A percentile compares a stretch with the other conserved stretches of the same genome.
These are phyloP conservation scores for Penicillium verhagenii DNA, from an alignment of 495 filamentous ascomycete species.

Conservation along the genomic window DNA sequence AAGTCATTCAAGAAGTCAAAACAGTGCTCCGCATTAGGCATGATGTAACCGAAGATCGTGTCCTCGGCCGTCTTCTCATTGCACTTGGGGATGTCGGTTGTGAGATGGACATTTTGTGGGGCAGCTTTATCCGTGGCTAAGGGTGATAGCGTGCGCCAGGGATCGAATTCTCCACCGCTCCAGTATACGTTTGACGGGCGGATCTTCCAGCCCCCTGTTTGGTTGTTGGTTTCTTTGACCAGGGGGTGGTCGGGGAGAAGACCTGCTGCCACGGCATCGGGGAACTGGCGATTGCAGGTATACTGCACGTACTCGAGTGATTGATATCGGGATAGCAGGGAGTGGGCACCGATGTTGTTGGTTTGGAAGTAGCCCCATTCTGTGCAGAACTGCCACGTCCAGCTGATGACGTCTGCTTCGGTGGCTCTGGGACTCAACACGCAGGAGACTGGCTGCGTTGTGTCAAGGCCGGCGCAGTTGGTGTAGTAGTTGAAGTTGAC, in stretches of 20 bases:
- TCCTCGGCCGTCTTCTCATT: slow-evolving; percentile 34
- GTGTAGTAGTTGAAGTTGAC: slow-evolving; percentile 44
- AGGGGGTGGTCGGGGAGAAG: slow-evolving; percentile 44
- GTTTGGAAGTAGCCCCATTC: slow-evolving; percentile 58
- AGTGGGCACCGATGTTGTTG: slow-evolving; percentile 49
- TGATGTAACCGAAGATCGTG: slow-evolving; percentile 52
- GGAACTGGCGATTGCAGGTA: slow-evolving; percentile 54
- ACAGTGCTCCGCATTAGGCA: slow-evolving; percentile 49
- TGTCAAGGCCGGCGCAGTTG: slow-evolving; percentile 41
- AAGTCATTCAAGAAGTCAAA: slow-evolving; percentile 46
- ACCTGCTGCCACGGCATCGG: slow-evolving; percentile 42
- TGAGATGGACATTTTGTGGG: slow-evolving; percentile 35
- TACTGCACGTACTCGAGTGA: slow-evolving; percentile 50
- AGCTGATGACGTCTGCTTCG: slow-evolving; percentile 44
- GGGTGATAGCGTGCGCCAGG: slow-evolving; percentile 54
- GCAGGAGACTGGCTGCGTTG: slow-evolving; percentile 31
- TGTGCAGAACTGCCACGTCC: slow-evolving; percentile 63
- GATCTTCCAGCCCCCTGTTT: slow-evolving; percentile 56
- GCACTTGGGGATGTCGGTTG: slow-evolving; percentile 47
- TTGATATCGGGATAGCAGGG: slow-evolving; percentile 52
- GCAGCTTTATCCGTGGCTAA: slow-evolving; percentile 45
- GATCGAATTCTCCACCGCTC: slow-evolving; percentile 56
- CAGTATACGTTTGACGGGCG: slow-evolving; percentile 59
- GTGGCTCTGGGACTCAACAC: slow-evolving; percentile 34
- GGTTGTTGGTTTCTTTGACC: slow-evolving; percentile 36